Evolutionary conservation across 495 filamentous ascomycete genomes (phyloP).

Genomic region (Recurvomyces mirabilis): DNA sequence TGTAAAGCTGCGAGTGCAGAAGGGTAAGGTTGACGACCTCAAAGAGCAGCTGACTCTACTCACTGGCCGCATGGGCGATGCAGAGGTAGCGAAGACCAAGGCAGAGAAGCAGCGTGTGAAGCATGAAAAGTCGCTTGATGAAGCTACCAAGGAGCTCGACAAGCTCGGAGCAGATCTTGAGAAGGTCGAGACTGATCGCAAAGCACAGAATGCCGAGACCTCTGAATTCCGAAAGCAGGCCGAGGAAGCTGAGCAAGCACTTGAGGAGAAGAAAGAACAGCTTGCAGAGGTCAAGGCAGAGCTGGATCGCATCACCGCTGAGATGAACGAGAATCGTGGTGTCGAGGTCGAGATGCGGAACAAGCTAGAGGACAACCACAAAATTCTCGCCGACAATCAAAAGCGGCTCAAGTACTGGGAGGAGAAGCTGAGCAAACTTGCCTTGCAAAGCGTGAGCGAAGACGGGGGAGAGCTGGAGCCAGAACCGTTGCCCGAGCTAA

Average conservation of each 20-base stretch:
- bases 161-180: constrained; percentile 59
- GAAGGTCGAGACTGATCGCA: constrained; percentile 61
- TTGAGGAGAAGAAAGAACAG: constrained; percentile 70
- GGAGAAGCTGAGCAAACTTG: constrained; percentile 72
- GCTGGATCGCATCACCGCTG: constrained; percentile 72
- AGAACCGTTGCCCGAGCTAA: constrained; percentile 29
- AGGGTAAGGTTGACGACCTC: constrained; percentile 81
- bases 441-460: constrained; percentile 57
- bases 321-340: constrained; percentile 80
- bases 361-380: constrained; percentile 91
- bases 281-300: constrained; percentile 69
- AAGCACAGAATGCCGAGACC: constrained; percentile 61
- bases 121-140: constrained; percentile 66
- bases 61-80: constrained; percentile 67
- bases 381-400: constrained; percentile 74
- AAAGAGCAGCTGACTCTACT: constrained; percentile 77
- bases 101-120: constrained; percentile 86
- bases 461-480: constrained; percentile 31
- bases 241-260: constrained; percentile 68
- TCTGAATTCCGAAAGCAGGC: constrained; percentile 61
- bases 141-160: constrained; percentile 65
- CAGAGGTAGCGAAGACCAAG: constrained; percentile 77
- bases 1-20: constrained; percentile 79
- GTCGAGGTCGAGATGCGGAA: constrained; percentile 97
- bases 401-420: constrained; percentile 75